Conservation (phyloP, 305 asterid genomes). For the Solanum hybrid region DNA sequence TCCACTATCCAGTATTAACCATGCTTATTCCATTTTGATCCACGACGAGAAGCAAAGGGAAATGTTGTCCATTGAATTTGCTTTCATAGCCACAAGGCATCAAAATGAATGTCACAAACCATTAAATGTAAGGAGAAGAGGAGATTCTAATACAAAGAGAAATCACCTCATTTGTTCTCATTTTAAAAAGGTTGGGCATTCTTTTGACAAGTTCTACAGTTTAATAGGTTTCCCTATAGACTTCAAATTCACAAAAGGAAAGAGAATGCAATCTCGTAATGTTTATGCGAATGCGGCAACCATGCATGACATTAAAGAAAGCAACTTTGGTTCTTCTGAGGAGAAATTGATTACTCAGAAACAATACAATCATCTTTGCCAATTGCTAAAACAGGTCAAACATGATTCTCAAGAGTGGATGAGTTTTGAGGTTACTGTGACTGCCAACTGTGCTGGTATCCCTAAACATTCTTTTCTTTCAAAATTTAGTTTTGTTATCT, state of each 20-base stretch:
- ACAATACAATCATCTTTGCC: not conserved
- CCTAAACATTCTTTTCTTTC: not conserved
- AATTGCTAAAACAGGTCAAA: not conserved
- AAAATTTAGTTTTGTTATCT: not conserved
- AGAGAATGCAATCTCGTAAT: no score
- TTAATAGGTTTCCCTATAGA: no score
- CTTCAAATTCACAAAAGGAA: no score
- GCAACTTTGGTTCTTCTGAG: not conserved
- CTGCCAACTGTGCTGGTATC: not conserved
- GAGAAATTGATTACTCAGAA: not conserved
- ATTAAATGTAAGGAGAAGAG: not conserved
- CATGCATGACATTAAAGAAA: not conserved
- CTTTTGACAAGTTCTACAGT: not conserved
- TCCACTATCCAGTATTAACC: not conserved
- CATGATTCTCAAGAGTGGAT: not conserved
- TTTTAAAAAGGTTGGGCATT: not conserved
- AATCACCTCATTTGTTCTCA: not conserved
- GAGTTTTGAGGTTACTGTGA: not conserved
- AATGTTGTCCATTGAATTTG: not conserved
- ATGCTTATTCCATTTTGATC: no score
- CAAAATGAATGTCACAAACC: not conserved
- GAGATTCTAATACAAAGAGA: not conserved
- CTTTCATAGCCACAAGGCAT: not conserved
- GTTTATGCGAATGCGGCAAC: not conserved
- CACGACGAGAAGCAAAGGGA: not conserved